Evolutionary conservation across 352 stramenopile genomes (phyloP), one percentile per base, ranked within the genome.

Genomic region (Globisporangium megalacanthum): DNA sequence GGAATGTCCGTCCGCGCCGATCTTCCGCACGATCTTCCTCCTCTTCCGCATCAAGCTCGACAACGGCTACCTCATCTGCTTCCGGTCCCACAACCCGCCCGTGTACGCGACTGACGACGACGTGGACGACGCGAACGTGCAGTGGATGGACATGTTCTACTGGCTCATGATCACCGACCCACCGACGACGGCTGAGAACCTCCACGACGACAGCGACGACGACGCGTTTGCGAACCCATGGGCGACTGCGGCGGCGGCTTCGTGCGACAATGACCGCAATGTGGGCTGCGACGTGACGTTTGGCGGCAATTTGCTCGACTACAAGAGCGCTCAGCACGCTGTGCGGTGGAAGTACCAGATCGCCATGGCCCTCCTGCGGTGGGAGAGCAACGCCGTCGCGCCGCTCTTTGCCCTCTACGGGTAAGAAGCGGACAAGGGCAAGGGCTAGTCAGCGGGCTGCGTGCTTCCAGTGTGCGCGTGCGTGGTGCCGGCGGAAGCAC

Each of bases 141-240:
- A 91, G 72, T 91, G 81, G 81, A 89, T 91, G 79, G 78, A 89
- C 35, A 91, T 91, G 79, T 89, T 89, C 41, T 91, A 91, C 70
- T 91, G 81, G 81, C 79, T 91, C 48, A 85, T 88, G 81, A 74
- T 91, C 57, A 86, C 79, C 1, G 77, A 91, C 54, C 77, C 22
- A 62, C 56, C 0, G 55, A 57, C 0, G 55, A 66, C 37, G 53
- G 63, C 48, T 13, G 48, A 48, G 49, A 36, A 8, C 54, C 20
- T 6, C 19, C 41, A 15, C 14, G 8, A 14, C 29, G 51, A 3
- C 13, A n/a, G n/a, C n/a, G n/a, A n/a, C n/a, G n/a, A n/a, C n/a
- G n/a, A n/a, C n/a, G n/a, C n/a, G n/a, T n/a, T n/a, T n/a, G n/a
- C n/a, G n/a, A n/a, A n/a, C n/a, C n/a, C n/a, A n/a, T n/a, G n/a